Percentiles rank a stretch among this genome's conserved stretches.
phyloP scores from a whole-genome alignment of 1,284 basidiomycete genomes.

The Tylopilus sp. region DNA sequence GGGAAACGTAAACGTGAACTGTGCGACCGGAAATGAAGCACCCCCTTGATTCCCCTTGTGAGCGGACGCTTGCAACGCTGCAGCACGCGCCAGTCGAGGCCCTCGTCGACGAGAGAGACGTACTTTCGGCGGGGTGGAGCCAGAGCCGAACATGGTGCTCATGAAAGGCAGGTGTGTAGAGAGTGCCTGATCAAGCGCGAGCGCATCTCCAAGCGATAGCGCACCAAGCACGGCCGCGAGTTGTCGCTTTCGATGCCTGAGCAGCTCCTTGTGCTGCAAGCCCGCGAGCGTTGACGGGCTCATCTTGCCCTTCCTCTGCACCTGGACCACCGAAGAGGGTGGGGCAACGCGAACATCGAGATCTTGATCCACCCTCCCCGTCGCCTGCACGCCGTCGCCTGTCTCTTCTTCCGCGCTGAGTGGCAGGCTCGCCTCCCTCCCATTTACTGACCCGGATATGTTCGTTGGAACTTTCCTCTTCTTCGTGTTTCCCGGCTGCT shows the following conservation, averaged over 20 bases:
- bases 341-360: conserved; percentile 18
- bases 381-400: conserved; percentile 12
- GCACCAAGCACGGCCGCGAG: conserved; percentile 63
- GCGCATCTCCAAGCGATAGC: conserved; percentile 57
- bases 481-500: conserved; percentile 78
- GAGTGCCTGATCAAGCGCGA: conserved; percentile 72
- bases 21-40: conserved; percentile 42
- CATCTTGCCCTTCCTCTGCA: conserved; percentile 46
- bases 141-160: conserved; percentile 27
- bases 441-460: conserved; percentile 35
- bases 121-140: conserved; percentile 32
- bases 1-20: conserved; percentile 58
- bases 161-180: conserved; percentile 57
- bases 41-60: conserved; percentile 29
- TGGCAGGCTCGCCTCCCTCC: conserved; percentile 29
- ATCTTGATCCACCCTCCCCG: conserved; percentile 22
- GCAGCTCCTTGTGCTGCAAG: conserved; percentile 68
- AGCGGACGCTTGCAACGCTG: conserved; percentile 26
- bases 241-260: conserved; percentile 64
- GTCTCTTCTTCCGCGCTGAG: conserved; percentile 28
- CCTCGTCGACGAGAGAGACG: conserved; percentile 37
- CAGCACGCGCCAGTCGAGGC: conserved; percentile 42
- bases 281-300: conserved; percentile 62
- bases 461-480: conserved; percentile 75
- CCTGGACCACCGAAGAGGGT: conserved; percentile 19